Percentiles rank a stretch among this genome's conserved stretches.
phyloP scores from a whole-genome alignment of 2,329 filamentous ascomycete genomes.

The Fonsecaea pugnacius region DNA sequence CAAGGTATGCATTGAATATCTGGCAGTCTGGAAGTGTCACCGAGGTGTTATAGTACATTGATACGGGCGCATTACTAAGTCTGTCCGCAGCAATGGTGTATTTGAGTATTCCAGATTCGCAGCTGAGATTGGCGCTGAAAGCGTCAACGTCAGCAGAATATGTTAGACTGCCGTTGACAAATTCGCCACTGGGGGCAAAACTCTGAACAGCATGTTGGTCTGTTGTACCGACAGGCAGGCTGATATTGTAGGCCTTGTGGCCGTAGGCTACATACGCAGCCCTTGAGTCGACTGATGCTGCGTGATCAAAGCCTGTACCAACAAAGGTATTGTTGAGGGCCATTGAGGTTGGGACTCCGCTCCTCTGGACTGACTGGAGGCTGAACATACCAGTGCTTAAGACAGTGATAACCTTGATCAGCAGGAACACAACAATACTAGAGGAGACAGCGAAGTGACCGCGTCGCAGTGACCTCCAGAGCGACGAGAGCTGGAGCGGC shows the following conservation, averaged over 20 bases:
- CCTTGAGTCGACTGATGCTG: slow-evolving; percentile 25
- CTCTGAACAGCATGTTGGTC: slow-evolving; percentile 24
- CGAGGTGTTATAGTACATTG: slow-evolving; percentile 28
- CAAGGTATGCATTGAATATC: slow-evolving; percentile 26
- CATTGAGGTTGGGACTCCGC: slow-evolving; percentile 22
- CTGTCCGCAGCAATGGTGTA: slow-evolving; percentile 15
- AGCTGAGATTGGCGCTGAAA: slow-evolving; percentile 27
- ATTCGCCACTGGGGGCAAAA: slow-evolving; percentile 18
- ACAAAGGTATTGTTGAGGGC: slow-evolving; percentile 28
- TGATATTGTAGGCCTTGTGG: slow-evolving; percentile 25
- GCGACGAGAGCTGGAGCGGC: slow-evolving; percentile 26
- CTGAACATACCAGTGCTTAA: slow-evolving; percentile 31
- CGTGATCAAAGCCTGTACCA: slow-evolving; percentile 23
- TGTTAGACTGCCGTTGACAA: slow-evolving; percentile 27
- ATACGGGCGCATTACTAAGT: slow-evolving; percentile 7
- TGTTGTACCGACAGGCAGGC: slow-evolving; percentile 26
- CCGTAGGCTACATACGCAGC: slow-evolving; percentile 28
- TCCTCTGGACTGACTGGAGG: slow-evolving; percentile 17
- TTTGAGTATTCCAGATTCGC: slow-evolving; percentile 24
- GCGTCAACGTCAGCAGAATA: slow-evolving; percentile 31
- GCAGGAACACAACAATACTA: slow-evolving; percentile 28
- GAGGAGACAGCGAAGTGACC: slow-evolving; percentile 26
- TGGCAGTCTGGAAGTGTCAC: slow-evolving; percentile 27
- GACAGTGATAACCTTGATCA: slow-evolving; percentile 31
- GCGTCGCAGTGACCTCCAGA: slow-evolving; percentile 28